Evolutionary conservation across 2,329 filamentous ascomycete species (phyloP).

Genomic region (Pyricularia pennisetigena): DNA sequence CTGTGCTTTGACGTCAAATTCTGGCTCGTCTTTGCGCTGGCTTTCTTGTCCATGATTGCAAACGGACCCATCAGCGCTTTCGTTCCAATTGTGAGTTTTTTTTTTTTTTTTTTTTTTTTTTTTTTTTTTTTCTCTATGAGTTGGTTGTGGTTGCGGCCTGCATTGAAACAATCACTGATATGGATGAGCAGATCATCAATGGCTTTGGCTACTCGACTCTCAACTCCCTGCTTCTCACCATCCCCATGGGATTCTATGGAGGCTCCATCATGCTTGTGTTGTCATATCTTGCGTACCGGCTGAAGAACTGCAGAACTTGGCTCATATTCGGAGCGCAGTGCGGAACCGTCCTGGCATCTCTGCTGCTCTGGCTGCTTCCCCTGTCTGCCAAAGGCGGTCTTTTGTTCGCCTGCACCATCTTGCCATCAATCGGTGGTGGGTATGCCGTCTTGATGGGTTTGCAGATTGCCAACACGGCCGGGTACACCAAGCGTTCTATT

Average conservation of each 20-base stretch:
- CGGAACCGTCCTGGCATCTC: slow-evolving; percentile 27
- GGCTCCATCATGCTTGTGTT: slow-evolving; percentile 27
- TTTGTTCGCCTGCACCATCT: slow-evolving; percentile 37
- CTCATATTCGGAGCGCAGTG: slow-evolving; percentile 27
- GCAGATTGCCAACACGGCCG: slow-evolving; percentile 38
- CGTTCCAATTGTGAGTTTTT: slow-evolving; percentile 20
- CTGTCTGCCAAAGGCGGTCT: slow-evolving; percentile 27
- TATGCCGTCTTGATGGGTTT: slow-evolving; percentile 36
- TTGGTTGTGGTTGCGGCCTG: background rate
- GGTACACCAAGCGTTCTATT: slow-evolving; percentile 39
- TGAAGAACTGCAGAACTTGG: slow-evolving; percentile 9
- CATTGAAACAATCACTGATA: background rate
- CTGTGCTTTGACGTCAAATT: slow-evolving; percentile 22
- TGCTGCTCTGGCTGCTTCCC: slow-evolving; percentile 34
- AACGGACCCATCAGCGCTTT: slow-evolving; percentile 35
- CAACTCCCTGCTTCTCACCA: slow-evolving; percentile 29
- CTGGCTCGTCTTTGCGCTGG: slow-evolving; percentile 28
- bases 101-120: no score
- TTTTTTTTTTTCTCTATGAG: background rate
- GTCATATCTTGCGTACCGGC: slow-evolving; percentile 24
- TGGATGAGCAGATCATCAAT: slow-evolving; percentile 22
- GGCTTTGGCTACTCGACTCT: slow-evolving; percentile 32
- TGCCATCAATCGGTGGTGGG: slow-evolving; percentile 30
- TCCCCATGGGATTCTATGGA: slow-evolving; percentile 27
- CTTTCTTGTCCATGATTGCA: slow-evolving; percentile 29